Evolutionary conservation across 345 rosid genomes (phyloP).

Genomic region (Noccaea caerulescens): DNA sequence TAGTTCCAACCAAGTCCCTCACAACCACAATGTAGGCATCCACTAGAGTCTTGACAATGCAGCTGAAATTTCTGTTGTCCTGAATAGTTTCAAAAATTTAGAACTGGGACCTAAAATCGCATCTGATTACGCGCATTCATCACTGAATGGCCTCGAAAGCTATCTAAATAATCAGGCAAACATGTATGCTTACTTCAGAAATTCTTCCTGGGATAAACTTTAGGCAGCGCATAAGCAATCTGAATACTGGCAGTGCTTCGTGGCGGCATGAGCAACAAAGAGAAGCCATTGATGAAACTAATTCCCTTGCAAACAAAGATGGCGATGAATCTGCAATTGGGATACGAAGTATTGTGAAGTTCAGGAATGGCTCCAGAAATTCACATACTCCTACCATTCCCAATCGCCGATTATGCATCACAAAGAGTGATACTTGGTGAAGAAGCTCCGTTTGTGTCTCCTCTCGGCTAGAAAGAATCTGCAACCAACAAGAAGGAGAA

Average conservation of each 20-base stretch:
- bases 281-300: slow-evolving; percentile 71
- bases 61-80: slow-evolving; percentile 59
- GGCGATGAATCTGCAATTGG: slow-evolving; percentile 53
- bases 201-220: slow-evolving; percentile 53
- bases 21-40: slow-evolving; percentile 67
- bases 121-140: slow-evolving; percentile 9
- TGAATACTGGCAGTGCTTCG: slow-evolving; percentile 66
- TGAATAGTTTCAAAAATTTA: slow-evolving; percentile 47
- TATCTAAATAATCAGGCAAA: not conserved
- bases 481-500: slow-evolving; percentile 38
- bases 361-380: slow-evolving; percentile 75
- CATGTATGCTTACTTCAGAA: slow-evolving; percentile 54
- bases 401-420: slow-evolving; percentile 50
- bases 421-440: slow-evolving; percentile 69
- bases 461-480: slow-evolving; percentile 69
- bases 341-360: slow-evolving; percentile 56
- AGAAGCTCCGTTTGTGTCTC: slow-evolving; percentile 72
- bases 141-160: not conserved
- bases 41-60: slow-evolving; percentile 54
- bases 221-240: slow-evolving; percentile 62
- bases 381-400: slow-evolving; percentile 72
- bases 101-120: not conserved
- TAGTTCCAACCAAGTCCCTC: slow-evolving; percentile 56
- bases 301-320: slow-evolving; percentile 58
- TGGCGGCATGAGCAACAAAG: slow-evolving; percentile 67